phyloP scores from a whole-genome alignment of 192 early-diverging fungal genomes.

The Entomortierella lignicola region DNA sequence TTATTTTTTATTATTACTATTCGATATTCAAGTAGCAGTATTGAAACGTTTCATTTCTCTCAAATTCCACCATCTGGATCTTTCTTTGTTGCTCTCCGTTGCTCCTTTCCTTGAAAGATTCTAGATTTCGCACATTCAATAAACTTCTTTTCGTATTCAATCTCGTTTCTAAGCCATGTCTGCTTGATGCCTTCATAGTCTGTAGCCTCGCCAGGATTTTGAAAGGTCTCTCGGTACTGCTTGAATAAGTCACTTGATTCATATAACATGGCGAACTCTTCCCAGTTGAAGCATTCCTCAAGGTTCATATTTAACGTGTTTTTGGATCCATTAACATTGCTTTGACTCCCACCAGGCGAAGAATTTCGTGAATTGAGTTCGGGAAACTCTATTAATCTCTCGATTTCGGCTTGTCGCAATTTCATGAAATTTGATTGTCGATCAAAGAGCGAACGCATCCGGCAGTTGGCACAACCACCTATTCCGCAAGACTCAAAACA shows the following conservation, averaged over 20 bases:
- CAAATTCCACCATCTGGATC: not conserved
- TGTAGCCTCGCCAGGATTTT: not conserved
- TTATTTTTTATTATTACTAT: too few relatives aligned
- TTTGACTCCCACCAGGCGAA: too few relatives aligned
- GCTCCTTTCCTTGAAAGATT: not conserved
- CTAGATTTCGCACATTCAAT: not conserved
- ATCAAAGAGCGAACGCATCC: slow-evolving; percentile 23
- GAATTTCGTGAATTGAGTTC: not conserved
- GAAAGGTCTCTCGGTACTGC: slow-evolving; percentile 15
- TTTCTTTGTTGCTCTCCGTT: not conserved
- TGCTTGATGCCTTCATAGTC: slow-evolving; percentile 14
- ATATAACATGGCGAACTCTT: slow-evolving; percentile 23
- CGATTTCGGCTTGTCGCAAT: slow-evolving; percentile 15
- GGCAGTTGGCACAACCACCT: slow-evolving; percentile 24
- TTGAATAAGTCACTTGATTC: slow-evolving; percentile 17
- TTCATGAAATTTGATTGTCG: slow-evolving; percentile 23
- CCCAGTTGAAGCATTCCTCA: slow-evolving; percentile 36
- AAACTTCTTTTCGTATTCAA: slow-evolving; percentile 2
- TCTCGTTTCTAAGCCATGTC: slow-evolving; percentile 31
- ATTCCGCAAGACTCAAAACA: slow-evolving; percentile 10
- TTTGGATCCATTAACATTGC: too few relatives aligned
- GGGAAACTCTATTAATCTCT: slow-evolving; percentile 19
- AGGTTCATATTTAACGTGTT: not conserved
- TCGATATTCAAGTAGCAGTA: not conserved
- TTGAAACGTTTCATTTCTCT: not conserved